These are phyloP conservation scores for Epithele typhae DNA, from an alignment of 768 basidiomycete genomes.

Conservation along the genomic window DNA sequence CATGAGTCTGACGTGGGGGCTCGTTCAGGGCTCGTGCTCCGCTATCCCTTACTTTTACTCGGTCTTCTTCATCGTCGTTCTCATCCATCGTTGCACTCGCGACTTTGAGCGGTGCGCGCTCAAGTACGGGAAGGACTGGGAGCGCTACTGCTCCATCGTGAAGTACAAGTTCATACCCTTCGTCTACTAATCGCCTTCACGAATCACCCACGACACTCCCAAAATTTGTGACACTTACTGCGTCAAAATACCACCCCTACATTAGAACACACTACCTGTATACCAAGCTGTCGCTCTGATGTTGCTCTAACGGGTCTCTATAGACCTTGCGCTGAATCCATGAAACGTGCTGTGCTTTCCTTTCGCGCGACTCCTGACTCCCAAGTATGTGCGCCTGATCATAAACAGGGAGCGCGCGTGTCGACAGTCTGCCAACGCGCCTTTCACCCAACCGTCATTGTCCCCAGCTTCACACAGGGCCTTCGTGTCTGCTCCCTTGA, in stretches of 20 bases:
- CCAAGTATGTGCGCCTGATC: too few relatives aligned
- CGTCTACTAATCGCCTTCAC: conserved; percentile 52
- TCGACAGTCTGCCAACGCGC: too few relatives aligned
- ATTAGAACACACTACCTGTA: background rate
- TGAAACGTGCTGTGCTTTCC: too few relatives aligned
- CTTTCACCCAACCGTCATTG: too few relatives aligned
- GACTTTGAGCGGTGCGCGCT: conserved; percentile 93
- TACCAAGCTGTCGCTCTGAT: background rate
- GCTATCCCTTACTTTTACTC: conserved; percentile 97
- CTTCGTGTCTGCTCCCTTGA: too few relatives aligned
- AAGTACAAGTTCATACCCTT: conserved; percentile 89
- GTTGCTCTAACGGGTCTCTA: background rate
- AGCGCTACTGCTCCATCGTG: conserved; percentile 81
- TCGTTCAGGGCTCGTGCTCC: conserved; percentile 66
- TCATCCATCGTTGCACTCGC: conserved; percentile 85
- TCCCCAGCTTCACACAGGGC: too few relatives aligned
- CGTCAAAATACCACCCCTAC: too few relatives aligned
- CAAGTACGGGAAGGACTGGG: conserved; percentile 97
- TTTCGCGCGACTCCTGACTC: too few relatives aligned
- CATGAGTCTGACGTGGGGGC: conserved; percentile 84
- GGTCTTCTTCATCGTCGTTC: conserved; percentile 90
- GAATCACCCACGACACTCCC: too few relatives aligned
- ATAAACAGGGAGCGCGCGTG: too few relatives aligned
- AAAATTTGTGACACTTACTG: too few relatives aligned
- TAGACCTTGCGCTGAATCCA: too few relatives aligned